A percentile compares a stretch with the other conserved stretches of the same genome.
Evolutionary conservation across 2,329 filamentous ascomycete species (phyloP).

Genomic region (Fusarium denticulatum): DNA sequence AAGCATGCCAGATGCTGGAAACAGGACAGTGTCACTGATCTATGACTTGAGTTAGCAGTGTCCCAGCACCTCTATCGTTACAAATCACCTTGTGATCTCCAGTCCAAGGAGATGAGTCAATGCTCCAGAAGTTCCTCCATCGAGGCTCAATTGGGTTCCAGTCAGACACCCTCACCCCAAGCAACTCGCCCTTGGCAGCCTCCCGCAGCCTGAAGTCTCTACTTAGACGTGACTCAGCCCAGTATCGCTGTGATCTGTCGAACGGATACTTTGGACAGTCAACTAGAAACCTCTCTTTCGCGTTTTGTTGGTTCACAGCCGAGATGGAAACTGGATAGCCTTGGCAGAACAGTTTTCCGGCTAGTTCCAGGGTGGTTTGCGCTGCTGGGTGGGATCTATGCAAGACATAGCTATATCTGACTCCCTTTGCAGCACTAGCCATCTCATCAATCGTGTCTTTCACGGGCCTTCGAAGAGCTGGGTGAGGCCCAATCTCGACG

Average conservation of each 20-base stretch:
- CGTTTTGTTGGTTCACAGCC: not conserved
- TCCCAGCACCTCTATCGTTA: too few relatives aligned
- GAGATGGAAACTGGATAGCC: not conserved
- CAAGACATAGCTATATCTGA: not conserved
- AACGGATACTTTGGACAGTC: slow-evolving; percentile 2
- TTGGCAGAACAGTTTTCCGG: not conserved
- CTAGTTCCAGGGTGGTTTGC: not conserved
- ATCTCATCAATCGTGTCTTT: slow-evolving; percentile 20
- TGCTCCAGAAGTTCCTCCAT: slow-evolving; percentile 41
- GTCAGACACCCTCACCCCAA: slow-evolving; percentile 45
- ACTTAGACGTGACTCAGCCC: slow-evolving; percentile 46
- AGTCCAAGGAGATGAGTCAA: slow-evolving; percentile 49
- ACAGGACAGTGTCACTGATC: slow-evolving; percentile 1
- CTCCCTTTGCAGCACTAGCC: not conserved
- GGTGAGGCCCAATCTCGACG: slow-evolving; percentile 41
- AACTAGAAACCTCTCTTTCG: not conserved
- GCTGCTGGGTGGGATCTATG: not conserved
- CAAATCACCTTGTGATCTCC: slow-evolving; percentile 46
- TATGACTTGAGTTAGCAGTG: too few relatives aligned
- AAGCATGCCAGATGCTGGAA: slow-evolving; percentile 48
- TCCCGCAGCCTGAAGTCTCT: slow-evolving; percentile 44
- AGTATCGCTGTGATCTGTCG: slow-evolving; percentile 45
- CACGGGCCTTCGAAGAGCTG: slow-evolving; percentile 30
- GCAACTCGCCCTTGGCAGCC: slow-evolving; percentile 50
- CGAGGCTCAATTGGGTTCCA: slow-evolving; percentile 39